Percentiles rank a stretch among this genome's conserved stretches.
Evolutionary conservation across 371 early-diverging fungal genomes (phyloP).

Genomic region (Coelomomyces lativittatus): DNA sequence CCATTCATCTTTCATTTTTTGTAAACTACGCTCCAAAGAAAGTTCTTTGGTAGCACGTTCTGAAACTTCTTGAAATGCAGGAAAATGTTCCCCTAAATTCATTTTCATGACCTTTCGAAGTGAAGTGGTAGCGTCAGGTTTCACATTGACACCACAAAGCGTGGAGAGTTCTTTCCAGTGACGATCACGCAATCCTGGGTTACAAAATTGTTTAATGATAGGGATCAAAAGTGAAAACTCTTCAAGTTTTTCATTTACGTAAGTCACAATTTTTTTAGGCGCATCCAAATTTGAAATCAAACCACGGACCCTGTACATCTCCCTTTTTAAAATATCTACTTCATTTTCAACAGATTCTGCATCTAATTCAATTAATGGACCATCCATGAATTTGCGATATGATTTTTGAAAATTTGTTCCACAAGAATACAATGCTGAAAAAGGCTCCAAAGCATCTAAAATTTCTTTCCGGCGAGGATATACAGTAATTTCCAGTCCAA

Average conservation of each 20-base stretch:
- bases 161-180: conserved; percentile 31
- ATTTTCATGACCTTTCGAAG: conserved; percentile 21
- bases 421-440: conserved; percentile 28
- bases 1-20: conserved; percentile 40
- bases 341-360: conserved; percentile 28
- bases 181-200: conserved; percentile 35
- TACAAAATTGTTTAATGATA: conserved; percentile 26
- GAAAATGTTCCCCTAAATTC: conserved; percentile 18
- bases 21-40: conserved; percentile 27
- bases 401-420: conserved; percentile 34
- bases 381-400: conserved; percentile 40
- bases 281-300: conserved; percentile 16
- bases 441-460: conserved; percentile 26
- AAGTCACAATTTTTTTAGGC: conserved; percentile 22
- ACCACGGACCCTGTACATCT: conserved; percentile 25
- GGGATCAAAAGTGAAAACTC: conserved; percentile 30
- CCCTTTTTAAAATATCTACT: conserved; percentile 21
- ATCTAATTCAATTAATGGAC: conserved; percentile 28
- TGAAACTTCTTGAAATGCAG: conserved; percentile 21
- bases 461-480: conserved; percentile 36
- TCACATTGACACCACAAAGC: conserved; percentile 14
- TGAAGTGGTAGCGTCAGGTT: conserved; percentile 13
- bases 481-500: conserved; percentile 22
- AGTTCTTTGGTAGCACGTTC: conserved; percentile 38
- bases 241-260: conserved; percentile 31